These are phyloP conservation scores for Schrenkiella parvula DNA, from an alignment of 345 rosid genomes.

Conservation along the genomic window DNA sequence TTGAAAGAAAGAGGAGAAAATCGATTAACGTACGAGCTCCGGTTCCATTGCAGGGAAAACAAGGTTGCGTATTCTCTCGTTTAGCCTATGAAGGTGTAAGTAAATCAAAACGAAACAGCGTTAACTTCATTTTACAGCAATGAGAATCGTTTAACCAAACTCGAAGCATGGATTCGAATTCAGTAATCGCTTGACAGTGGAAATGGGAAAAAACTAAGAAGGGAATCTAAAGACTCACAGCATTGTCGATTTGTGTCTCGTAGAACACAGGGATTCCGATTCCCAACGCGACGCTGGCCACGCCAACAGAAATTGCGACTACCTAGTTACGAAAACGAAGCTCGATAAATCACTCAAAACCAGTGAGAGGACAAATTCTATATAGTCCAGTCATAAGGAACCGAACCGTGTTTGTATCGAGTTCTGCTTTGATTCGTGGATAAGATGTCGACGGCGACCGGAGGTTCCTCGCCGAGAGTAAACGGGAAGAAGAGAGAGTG, in stretches of 20 bases:
- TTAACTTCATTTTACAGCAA: not conserved
- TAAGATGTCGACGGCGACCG: constrained; percentile 40
- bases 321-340: constrained; percentile 36
- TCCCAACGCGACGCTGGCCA: constrained; percentile 77
- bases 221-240: constrained; percentile 42
- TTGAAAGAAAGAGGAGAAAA: not conserved
- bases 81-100: constrained; percentile 46
- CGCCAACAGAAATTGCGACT: constrained; percentile 74
- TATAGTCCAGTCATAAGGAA: not conserved
- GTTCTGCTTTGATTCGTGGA: constrained; percentile 69
- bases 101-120: not conserved
- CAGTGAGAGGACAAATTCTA: not conserved
- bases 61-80: constrained; percentile 86
- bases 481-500: constrained; percentile 24
- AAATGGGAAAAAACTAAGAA: not conserved
- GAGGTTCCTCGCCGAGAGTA: constrained; percentile 35
- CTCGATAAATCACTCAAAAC: not conserved
- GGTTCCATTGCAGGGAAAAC: constrained; percentile 88
- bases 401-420: constrained; percentile 84
- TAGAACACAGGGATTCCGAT: constrained; percentile 85
- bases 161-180: not conserved
- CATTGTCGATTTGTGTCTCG: constrained; percentile 78
- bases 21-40: constrained; percentile 74
- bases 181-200: not conserved
- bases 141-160: not conserved